Percentiles rank a stretch among this genome's conserved stretches.
phyloP scores from a whole-genome alignment of 345 rosid genomes.

The Euphorbia tirucalli region DNA sequence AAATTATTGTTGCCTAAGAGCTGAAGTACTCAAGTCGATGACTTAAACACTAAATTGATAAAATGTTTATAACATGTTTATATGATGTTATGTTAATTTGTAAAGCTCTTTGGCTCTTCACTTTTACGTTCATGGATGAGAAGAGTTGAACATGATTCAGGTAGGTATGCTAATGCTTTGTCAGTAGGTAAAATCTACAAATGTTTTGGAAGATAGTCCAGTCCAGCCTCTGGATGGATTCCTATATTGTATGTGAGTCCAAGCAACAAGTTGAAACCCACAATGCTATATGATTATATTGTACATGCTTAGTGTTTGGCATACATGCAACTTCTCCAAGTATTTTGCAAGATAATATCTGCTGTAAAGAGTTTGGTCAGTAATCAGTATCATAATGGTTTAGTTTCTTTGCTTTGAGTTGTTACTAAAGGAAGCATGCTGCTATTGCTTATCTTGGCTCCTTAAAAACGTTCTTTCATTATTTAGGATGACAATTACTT shows the following conservation, averaged over 20 bases:
- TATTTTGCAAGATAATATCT: not conserved
- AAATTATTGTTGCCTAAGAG: not conserved
- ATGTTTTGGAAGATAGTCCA: not conserved
- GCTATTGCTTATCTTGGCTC: constrained; percentile 1
- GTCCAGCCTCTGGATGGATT: not conserved
- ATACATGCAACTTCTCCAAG: not conserved
- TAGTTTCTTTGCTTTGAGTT: not conserved
- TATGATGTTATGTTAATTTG: not conserved
- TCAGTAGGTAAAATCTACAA: not conserved
- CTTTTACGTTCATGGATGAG: not conserved
- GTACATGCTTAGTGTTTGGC: not conserved
- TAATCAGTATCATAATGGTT: not conserved
- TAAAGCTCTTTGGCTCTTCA: not conserved
- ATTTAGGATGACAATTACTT: not conserved
- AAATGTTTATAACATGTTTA: not conserved
- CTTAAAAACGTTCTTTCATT: not conserved
- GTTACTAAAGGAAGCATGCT: not conserved
- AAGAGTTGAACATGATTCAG: not conserved
- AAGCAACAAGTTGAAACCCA: not conserved
- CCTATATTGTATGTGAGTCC: not conserved
- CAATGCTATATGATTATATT: not conserved
- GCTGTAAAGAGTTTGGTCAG: not conserved
- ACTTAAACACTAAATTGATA: not conserved
- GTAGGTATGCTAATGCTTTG: not conserved
- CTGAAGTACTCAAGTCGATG: not conserved